Evolutionary conservation across 768 basidiomycete species (phyloP).

Genomic region (Sarcodon sp.): DNA sequence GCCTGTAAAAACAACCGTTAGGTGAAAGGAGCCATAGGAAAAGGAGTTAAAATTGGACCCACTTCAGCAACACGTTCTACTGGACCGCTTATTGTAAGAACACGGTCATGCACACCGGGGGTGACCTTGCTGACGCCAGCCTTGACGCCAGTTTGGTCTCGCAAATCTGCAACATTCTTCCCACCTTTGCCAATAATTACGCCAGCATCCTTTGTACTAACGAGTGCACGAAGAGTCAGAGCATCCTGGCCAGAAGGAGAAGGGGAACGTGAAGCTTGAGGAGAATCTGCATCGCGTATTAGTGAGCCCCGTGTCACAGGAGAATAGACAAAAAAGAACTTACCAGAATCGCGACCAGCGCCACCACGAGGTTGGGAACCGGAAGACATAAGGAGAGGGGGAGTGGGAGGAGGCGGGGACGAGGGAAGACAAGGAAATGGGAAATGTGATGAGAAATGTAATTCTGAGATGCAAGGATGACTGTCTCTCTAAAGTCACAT

Average conservation of each 20-base stretch:
- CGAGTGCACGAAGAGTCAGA: constrained; percentile 87
- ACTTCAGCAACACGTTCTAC: constrained; percentile 92
- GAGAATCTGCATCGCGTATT: constrained; percentile 31
- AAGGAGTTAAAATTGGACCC: constrained; percentile 9
- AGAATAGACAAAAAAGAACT: constrained; percentile 6
- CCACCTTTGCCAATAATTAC: constrained; percentile 96
- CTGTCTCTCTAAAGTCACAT: neutral
- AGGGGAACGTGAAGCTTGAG: constrained; percentile 60
- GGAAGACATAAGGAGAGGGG: constrained; percentile 42
- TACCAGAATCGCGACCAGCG: constrained; percentile 43
- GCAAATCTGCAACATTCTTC: constrained; percentile 94
- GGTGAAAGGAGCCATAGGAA: constrained; percentile 7
- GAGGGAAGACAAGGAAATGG: constrained; percentile 14
- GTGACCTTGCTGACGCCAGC: constrained; percentile 99
- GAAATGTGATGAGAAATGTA: constrained; percentile 4
- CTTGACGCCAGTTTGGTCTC: constrained; percentile 93
- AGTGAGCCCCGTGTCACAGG: constrained; percentile 9
- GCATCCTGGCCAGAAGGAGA: constrained; percentile 61
- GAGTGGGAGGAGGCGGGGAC: constrained; percentile 19
- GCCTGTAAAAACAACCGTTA: constrained; percentile 38
- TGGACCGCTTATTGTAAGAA: constrained; percentile 86
- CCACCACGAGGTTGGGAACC: constrained; percentile 26
- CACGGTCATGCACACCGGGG: constrained; percentile 93
- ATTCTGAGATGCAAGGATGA: constrained; percentile 1
- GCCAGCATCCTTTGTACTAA: constrained; percentile 94